Conservation (phyloP, 1,284 basidiomycete genomes). For the Melampsora larici-populina region DNA sequence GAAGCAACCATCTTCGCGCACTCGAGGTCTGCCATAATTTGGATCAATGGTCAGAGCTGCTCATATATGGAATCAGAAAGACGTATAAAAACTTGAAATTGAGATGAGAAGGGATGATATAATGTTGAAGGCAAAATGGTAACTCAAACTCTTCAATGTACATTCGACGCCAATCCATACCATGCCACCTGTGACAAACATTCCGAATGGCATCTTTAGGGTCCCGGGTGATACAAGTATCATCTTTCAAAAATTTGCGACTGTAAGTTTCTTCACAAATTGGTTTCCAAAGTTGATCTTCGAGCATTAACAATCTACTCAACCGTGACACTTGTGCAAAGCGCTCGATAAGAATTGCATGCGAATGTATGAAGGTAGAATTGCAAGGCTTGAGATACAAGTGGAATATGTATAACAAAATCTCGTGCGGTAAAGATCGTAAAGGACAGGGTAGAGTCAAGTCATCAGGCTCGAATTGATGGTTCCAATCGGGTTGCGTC, state of each 20-base stretch:
- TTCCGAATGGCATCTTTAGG: not conserved
- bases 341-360: not conserved
- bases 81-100: not conserved
- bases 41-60: no score
- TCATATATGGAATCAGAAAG: not conserved
- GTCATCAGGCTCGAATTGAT: not conserved
- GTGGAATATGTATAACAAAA: not conserved
- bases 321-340: slow-evolving; percentile 7
- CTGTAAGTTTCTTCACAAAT: slow-evolving; percentile 13
- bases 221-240: not conserved
- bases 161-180: slow-evolving; percentile 31
- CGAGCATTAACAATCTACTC: slow-evolving; percentile 6
- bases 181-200: slow-evolving; percentile 3
- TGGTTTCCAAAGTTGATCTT: not conserved
- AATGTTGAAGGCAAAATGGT: not conserved
- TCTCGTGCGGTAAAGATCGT: not conserved
- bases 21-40: not conserved
- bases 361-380: not conserved
- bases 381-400: not conserved
- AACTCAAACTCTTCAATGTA: slow-evolving; percentile 17
- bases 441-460: not conserved
- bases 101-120: not conserved
- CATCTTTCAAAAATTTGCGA: slow-evolving; percentile 11
- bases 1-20: slow-evolving; percentile 34
- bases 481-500: not conserved